These are phyloP conservation scores for Aspergillus ustus DNA, from an alignment of 2,329 filamentous ascomycete genomes.

Conservation along the genomic window DNA sequence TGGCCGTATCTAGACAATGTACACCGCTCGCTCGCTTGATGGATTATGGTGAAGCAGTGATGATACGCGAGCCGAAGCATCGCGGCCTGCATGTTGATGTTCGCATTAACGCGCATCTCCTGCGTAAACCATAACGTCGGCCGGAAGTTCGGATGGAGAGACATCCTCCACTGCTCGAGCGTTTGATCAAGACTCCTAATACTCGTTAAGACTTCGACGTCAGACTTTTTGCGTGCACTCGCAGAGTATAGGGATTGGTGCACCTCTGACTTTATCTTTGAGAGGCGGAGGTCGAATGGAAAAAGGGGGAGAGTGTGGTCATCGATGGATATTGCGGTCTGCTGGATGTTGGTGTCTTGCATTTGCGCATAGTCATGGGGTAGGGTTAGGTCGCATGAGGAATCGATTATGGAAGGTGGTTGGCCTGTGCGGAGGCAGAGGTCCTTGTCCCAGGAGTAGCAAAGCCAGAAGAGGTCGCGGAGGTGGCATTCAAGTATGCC, in stretches of 20 bases:
- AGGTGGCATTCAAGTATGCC: not conserved
- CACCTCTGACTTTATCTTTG: constrained; percentile 53
- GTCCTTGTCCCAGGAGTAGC: constrained; percentile 27
- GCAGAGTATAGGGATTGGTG: constrained; percentile 52
- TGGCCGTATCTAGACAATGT: constrained; percentile 29
- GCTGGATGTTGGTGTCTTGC: not conserved
- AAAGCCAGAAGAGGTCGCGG: constrained; percentile 26
- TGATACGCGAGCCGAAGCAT: constrained; percentile 57
- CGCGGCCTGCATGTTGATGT: constrained; percentile 47
- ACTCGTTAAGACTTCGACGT: constrained; percentile 49
- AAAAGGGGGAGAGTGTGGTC: constrained; percentile 33
- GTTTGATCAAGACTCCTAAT: constrained; percentile 58
- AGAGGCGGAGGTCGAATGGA: constrained; percentile 51
- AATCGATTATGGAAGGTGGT: constrained; percentile 9
- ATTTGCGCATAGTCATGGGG: not conserved
- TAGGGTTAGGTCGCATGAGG: constrained; percentile 13
- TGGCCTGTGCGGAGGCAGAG: constrained; percentile 20
- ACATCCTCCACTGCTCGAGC: constrained; percentile 56
- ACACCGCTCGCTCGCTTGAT: constrained; percentile 54
- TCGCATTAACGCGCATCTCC: constrained; percentile 15
- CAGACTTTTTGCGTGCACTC: constrained; percentile 27
- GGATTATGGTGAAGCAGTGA: constrained; percentile 55
- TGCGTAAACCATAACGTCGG: constrained; percentile 47
- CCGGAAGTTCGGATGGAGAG: constrained; percentile 45
- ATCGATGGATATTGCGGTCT: not conserved